A percentile compares a stretch with the other conserved stretches of the same genome.
Evolutionary conservation across 2,329 filamentous ascomycete genomes (phyloP).

Genomic region (Eutypella sp.): DNA sequence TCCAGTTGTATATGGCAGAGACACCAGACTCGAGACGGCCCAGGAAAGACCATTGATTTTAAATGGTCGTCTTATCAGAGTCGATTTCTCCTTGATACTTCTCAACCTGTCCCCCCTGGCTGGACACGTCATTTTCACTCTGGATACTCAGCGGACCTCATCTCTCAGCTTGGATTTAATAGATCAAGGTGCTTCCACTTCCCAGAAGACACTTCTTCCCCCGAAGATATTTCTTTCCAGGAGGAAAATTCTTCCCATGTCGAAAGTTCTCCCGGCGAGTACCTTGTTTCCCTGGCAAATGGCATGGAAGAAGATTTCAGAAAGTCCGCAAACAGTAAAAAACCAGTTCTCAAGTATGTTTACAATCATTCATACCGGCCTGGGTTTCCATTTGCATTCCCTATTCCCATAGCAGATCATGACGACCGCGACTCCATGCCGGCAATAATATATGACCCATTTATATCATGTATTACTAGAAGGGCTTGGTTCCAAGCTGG

Average conservation of each 20-base stretch:
- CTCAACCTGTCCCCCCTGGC: neutral
- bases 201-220: neutral
- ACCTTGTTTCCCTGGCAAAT: too few species aligned
- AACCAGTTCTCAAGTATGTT: neutral
- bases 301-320: too few species aligned
- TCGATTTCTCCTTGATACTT: neutral
- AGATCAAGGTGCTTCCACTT: too few species aligned
- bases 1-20: neutral
- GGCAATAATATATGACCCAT: neutral
- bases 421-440: neutral
- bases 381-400: neutral
- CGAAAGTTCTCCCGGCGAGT: too few species aligned
- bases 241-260: too few species aligned
- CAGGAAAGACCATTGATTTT: neutral
- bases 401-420: neutral
- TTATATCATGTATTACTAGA: neutral
- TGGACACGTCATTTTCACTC: neutral
- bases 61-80: neutral
- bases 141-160: too few species aligned
- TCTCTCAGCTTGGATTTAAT: too few species aligned
- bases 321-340: neutral
- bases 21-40: neutral
- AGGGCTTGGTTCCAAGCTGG: neutral
- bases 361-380: neutral
- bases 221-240: neutral